Conservation (phyloP, 257 asterid species). For the Striga asiatica region DNA sequence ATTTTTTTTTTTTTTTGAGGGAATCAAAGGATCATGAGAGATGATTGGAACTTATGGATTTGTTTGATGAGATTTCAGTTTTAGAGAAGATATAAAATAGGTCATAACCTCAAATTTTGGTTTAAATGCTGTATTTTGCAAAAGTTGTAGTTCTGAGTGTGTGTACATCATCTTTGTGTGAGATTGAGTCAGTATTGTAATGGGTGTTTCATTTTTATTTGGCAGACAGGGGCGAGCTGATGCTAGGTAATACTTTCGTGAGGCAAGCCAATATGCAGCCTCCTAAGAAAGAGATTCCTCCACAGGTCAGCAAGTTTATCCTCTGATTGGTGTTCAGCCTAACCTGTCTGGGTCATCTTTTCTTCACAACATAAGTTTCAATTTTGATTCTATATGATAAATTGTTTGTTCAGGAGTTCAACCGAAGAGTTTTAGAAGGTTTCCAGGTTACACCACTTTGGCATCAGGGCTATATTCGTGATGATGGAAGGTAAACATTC, state of each 20-base stretch:
- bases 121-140: background rate
- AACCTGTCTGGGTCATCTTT: too few relatives aligned
- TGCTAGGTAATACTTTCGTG: conserved; percentile 71
- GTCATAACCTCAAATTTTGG: background rate
- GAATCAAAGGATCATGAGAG: background rate
- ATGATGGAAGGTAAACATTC: conserved; percentile 69
- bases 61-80: background rate
- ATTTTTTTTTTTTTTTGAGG: conserved; percentile 2
- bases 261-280: conserved; percentile 36
- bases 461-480: conserved; percentile 81
- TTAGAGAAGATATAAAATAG: background rate
- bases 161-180: background rate
- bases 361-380: too few relatives aligned
- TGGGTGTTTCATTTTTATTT: conserved; percentile 16
- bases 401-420: conserved; percentile 57
- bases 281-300: conserved; percentile 65
- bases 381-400: background rate
- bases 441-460: conserved; percentile 95
- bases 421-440: conserved; percentile 65
- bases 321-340: background rate
- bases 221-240: conserved; percentile 77
- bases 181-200: conserved; percentile 1
- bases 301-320: conserved; percentile 52
- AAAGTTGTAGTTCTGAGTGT: background rate
- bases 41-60: background rate